Evolutionary conservation across 306 rosid genomes (phyloP), one percentile per base, ranked within the genome.

Genomic region (Rubus parviflorus): DNA sequence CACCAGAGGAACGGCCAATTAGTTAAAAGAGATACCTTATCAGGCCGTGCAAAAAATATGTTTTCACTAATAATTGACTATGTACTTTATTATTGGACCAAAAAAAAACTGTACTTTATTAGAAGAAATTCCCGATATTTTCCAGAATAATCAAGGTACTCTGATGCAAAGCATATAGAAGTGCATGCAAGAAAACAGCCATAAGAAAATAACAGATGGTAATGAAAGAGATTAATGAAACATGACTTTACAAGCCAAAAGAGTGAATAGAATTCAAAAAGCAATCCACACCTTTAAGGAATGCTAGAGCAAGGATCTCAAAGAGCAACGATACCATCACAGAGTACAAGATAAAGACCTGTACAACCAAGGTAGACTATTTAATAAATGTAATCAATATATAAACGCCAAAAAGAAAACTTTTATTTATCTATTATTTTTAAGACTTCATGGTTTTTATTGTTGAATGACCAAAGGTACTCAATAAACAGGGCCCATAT

Each of bases 321-420:
- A 92, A 82, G 47, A 96, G 87, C 61, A 96, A 84, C 2, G 99
- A 88, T 35, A 62, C 69, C 22, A 80, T 72, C 56, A 88, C 37
- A 77, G 98, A 89, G 88, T 88, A 96, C 83, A 86, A 63, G 25
- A 88, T 88, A 81, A 96, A 96, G 72, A 89, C 97, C 99, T 95
- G 97, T 87, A 89, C 30, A 77, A 80, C 41, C 41, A 75, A 65
- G 74, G 68, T 57, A 56, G 56, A 20, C 46, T 7, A 43, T 11
- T 60, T 58, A 52, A 52, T 72, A 40, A 68, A 19, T 23, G 9
- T 37, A 42, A 16, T 22, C 25, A 58, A 52, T 8, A 42, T 37
- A 37, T 3, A 40, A 23, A 41, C 8, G 22, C 10, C 0, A 40
- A 61, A 53, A 43, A 9, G 0, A 3, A 54, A 20, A 52, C 1